Evolutionary conservation across 306 rosid species (phyloP).

Genomic region (Cicer yamashitae): DNA sequence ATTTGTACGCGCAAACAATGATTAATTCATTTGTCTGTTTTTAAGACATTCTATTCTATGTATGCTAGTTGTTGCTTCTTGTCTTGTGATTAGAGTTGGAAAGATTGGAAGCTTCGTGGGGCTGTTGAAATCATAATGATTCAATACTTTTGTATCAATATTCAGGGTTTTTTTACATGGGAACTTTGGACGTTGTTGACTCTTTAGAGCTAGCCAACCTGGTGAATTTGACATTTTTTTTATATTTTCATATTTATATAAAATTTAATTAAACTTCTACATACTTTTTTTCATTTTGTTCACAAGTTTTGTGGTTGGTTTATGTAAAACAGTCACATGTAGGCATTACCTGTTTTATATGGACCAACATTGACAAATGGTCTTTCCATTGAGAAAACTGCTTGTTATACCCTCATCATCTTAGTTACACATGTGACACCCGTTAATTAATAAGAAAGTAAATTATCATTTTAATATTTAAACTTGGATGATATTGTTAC

Average conservation of each 20-base stretch:
- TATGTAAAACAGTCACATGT: neutral
- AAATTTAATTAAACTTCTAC: neutral
- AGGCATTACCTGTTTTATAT: neutral
- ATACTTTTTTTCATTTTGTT: neutral
- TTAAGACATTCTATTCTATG: conserved; percentile 51
- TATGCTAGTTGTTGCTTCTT: conserved; percentile 1
- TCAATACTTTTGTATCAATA: neutral
- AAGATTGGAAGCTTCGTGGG: conserved; percentile 22
- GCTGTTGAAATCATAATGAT: neutral
- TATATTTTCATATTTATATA: too few species aligned
- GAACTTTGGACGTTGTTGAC: conserved; percentile 18
- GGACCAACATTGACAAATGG: neutral
- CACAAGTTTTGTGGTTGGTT: conserved; percentile 8
- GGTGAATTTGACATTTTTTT: conserved; percentile 9
- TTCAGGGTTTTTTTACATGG: neutral
- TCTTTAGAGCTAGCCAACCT: conserved; percentile 33
- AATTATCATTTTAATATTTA: too few species aligned
- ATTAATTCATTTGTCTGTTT: conserved; percentile 33
- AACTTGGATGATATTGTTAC: too few species aligned
- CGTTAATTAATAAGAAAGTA: too few species aligned
- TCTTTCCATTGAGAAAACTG: too few species aligned
- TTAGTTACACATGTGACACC: too few species aligned
- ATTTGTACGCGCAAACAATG: conserved; percentile 53
- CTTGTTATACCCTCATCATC: too few species aligned
- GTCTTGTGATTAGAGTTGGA: conserved; percentile 24